Evolutionary conservation across 345 rosid species (phyloP).

Genomic region (Balakata baccata): DNA sequence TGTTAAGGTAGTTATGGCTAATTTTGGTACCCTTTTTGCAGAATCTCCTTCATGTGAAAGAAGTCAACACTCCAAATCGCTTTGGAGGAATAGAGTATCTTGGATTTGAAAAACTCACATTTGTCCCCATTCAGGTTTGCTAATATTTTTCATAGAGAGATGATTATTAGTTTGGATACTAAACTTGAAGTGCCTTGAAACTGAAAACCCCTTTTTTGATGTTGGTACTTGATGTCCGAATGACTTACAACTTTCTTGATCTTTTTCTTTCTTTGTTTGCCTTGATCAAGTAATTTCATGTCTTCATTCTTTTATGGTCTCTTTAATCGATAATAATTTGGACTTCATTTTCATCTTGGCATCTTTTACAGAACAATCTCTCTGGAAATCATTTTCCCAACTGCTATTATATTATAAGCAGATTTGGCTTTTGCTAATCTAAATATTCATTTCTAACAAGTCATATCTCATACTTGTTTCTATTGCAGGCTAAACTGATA

Average conservation of each 20-base stretch:
- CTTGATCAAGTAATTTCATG: too few species aligned
- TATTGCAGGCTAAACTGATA: conserved; percentile 65
- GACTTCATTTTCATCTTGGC: not conserved
- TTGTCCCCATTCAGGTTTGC: conserved; percentile 83
- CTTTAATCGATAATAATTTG: not conserved
- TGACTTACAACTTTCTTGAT: too few species aligned
- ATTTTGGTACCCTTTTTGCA: conserved; percentile 27
- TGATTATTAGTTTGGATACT: too few species aligned
- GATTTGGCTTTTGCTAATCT: not conserved
- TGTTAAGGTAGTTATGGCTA: not conserved
- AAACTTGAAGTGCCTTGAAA: too few species aligned
- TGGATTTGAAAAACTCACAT: conserved; percentile 86
- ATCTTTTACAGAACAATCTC: not conserved
- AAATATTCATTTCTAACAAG: not conserved
- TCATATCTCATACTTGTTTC: conserved; percentile 1
- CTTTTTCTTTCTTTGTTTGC: too few species aligned
- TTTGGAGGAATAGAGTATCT: conserved; percentile 78
- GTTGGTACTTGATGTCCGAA: too few species aligned
- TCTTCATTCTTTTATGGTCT: too few species aligned
- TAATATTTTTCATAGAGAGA: not conserved
- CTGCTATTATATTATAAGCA: too few species aligned
- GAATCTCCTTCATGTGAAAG: conserved; percentile 79
- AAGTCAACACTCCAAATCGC: conserved; percentile 65
- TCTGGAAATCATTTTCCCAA: not conserved
- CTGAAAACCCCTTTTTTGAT: too few species aligned